Percentiles rank a stretch among this genome's conserved stretches.
Evolutionary conservation across 257 asterid genomes (phyloP).

Genomic region (Haberlea rhodopensis): DNA sequence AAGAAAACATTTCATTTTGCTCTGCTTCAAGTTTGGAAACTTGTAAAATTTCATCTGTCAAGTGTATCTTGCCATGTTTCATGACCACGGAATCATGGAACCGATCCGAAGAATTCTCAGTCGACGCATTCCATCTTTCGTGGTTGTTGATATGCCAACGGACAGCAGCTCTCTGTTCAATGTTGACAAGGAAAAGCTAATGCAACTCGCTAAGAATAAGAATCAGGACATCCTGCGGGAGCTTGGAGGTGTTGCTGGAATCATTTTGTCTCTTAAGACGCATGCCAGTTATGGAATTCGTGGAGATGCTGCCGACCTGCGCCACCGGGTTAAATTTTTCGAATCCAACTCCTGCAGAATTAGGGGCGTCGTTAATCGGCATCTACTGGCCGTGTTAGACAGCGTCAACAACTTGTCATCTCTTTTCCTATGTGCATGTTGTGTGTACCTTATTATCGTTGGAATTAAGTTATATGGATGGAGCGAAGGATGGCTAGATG

Average conservation of each 20-base stretch:
- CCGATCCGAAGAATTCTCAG: no score
- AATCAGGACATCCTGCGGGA: background rate
- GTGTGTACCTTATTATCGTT: background rate
- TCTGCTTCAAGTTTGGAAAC: no score
- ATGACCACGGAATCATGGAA: no score
- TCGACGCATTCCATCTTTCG: background rate
- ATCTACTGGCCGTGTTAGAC: background rate
- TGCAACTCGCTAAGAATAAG: background rate
- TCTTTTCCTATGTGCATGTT: background rate
- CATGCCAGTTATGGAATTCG: background rate
- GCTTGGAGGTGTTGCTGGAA: constrained; percentile 6
- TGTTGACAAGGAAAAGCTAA: background rate
- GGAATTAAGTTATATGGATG: background rate
- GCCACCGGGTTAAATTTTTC: background rate
- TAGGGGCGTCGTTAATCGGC: background rate
- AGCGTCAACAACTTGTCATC: background rate
- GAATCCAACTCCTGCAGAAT: background rate
- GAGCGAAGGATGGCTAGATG: background rate
- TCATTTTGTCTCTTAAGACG: background rate
- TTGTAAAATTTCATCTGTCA: no score
- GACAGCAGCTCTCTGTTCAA: background rate
- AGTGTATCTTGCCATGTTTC: no score
- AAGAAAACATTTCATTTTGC: no score
- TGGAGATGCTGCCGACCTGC: background rate
- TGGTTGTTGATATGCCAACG: background rate